These are phyloP conservation scores for Chaetothyriales sp. DNA, from an alignment of 2,329 filamentous ascomycete genomes.

Conservation along the genomic window DNA sequence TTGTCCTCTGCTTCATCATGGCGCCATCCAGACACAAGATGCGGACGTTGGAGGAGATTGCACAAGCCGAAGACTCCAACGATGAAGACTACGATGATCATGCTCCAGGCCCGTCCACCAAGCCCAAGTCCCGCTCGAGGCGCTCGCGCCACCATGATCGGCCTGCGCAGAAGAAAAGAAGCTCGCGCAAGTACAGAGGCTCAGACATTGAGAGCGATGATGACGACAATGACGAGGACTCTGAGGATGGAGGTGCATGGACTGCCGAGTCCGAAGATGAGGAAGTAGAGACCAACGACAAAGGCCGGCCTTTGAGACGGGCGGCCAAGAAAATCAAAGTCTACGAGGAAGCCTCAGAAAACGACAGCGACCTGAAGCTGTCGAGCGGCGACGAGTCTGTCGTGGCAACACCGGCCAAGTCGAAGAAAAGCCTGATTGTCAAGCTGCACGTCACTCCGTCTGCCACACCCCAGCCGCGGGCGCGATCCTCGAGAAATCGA, in stretches of 20 bases:
- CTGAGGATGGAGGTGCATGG: slow-evolving; percentile 17
- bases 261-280: slow-evolving; percentile 22
- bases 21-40: slow-evolving; percentile 17
- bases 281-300: slow-evolving; percentile 40
- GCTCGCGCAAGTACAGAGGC: slow-evolving; percentile 23
- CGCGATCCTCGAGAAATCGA: slow-evolving; percentile 19
- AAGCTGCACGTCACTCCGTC: slow-evolving; percentile 14
- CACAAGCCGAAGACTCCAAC: slow-evolving; percentile 30
- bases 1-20: not conserved
- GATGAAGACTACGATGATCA: slow-evolving; percentile 33
- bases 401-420: slow-evolving; percentile 9
- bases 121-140: slow-evolving; percentile 21
- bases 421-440: slow-evolving; percentile 8
- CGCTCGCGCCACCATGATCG: slow-evolving; percentile 23
- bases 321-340: slow-evolving; percentile 41
- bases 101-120: slow-evolving; percentile 18
- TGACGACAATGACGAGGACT: slow-evolving; percentile 32
- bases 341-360: slow-evolving; percentile 42
- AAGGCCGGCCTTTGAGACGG: slow-evolving; percentile 42
- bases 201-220: slow-evolving; percentile 35
- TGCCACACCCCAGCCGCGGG: slow-evolving; percentile 17
- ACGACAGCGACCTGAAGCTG: slow-evolving; percentile 16
- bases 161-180: slow-evolving; percentile 22
- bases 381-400: slow-evolving; percentile 18
- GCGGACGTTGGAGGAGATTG: slow-evolving; percentile 31